A percentile compares a stretch with the other conserved stretches of the same genome.
These are phyloP conservation scores for Vitis hybrid DNA, from an alignment of 177 flowering plant genomes.

Conservation along the genomic window DNA sequence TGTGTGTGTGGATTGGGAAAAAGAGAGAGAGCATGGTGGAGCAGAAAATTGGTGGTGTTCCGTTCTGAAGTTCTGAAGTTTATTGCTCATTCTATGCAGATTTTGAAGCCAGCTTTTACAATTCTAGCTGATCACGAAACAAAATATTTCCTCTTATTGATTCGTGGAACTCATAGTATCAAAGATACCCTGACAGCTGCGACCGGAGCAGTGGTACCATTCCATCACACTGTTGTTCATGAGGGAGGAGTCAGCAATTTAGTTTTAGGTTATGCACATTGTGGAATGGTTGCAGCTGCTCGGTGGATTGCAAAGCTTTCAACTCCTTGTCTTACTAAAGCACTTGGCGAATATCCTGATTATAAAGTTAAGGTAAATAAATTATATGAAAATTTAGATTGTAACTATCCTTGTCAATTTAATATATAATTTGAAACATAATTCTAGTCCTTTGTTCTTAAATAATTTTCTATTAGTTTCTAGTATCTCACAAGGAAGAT, in stretches of 20 bases:
- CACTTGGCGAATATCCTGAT: slow-evolving; percentile 60
- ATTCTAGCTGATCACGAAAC: slow-evolving; percentile 65
- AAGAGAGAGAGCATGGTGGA: not conserved
- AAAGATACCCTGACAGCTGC: slow-evolving; percentile 98
- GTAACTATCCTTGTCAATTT: not conserved
- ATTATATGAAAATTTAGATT: not conserved
- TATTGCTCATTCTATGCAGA: slow-evolving; percentile 45
- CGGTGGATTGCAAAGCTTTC: slow-evolving; percentile 96
- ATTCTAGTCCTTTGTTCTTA: too few species aligned
- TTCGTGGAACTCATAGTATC: slow-evolving; percentile 98
- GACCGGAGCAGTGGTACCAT: slow-evolving; percentile 97
- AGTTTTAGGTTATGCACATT: slow-evolving; percentile 97
- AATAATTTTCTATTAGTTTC: too few species aligned
- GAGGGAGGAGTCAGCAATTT: slow-evolving; percentile 92
- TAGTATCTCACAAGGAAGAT: too few species aligned
- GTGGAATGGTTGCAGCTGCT: slow-evolving; percentile 99
- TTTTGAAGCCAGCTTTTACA: slow-evolving; percentile 97
- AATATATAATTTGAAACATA: too few species aligned
- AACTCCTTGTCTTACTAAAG: slow-evolving; percentile 76
- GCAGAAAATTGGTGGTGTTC: not conserved
- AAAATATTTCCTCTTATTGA: slow-evolving; percentile 68
- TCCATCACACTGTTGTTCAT: slow-evolving; percentile 87
- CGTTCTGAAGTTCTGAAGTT: not conserved
- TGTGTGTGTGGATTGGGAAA: not conserved
- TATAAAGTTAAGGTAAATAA: slow-evolving; percentile 74